phyloP scores from a whole-genome alignment of 805 yeast species.

The Zygoascus tannicola region DNA sequence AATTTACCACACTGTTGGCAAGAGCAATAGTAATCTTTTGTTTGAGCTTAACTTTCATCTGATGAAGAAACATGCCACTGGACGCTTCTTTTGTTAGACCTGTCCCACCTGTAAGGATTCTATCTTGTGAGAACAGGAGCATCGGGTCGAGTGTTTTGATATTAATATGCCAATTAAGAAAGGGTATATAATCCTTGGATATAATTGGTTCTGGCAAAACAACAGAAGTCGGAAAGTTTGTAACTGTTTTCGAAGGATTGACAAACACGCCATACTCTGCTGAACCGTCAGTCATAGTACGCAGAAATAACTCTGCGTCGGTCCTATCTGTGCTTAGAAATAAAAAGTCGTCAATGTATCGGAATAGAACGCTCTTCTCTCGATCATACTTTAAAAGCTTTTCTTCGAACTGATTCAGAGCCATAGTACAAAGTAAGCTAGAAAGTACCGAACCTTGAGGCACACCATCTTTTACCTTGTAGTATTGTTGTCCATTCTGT shows the following conservation, averaged over 20 bases:
- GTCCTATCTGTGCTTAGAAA: conserved; percentile 43
- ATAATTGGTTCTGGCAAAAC: neutral
- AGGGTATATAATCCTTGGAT: conserved; percentile 9
- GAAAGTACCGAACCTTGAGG: conserved; percentile 83
- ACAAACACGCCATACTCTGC: conserved; percentile 35
- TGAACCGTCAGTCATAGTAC: conserved; percentile 31
- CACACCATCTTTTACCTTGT: conserved; percentile 54
- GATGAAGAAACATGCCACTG: neutral
- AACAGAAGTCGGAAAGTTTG: conserved; percentile 17
- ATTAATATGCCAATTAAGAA: conserved; percentile 11
- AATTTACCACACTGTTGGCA: neutral
- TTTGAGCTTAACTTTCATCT: neutral
- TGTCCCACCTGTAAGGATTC: neutral
- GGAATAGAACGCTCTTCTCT: conserved; percentile 36
- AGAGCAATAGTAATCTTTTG: neutral
- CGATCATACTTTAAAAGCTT: conserved; percentile 17
- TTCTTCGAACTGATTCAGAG: conserved; percentile 52
- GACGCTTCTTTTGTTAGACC: neutral
- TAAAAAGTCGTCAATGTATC: conserved; percentile 82
- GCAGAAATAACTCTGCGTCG: conserved; percentile 27
- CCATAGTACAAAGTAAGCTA: conserved; percentile 60
- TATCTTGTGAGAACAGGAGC: neutral
- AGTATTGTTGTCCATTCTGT: conserved; percentile 30
- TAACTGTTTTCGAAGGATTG: conserved; percentile 34
- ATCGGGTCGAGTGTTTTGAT: conserved; percentile 18